A percentile compares a stretch with the other conserved stretches of the same genome.
Evolutionary conservation across 331 rosid genomes (phyloP).

Genomic region (Quercus tomentella): DNA sequence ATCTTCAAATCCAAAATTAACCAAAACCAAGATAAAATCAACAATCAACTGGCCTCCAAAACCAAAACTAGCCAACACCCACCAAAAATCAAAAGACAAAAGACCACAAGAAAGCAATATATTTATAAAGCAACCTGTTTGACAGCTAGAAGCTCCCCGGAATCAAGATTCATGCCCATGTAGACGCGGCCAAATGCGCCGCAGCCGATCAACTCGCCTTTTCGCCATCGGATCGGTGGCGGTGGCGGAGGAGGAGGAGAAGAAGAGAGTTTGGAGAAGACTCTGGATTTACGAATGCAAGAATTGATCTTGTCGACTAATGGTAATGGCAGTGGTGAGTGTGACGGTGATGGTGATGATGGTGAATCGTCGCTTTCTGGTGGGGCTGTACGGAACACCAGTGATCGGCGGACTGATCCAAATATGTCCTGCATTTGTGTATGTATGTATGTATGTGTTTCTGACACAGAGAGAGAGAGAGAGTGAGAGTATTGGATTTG

Average conservation of each 20-base stretch:
- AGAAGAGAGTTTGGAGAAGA: conserved; percentile 64
- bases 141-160: conserved; percentile 98
- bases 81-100: neutral
- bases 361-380: conserved; percentile 56
- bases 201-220: conserved; percentile 97
- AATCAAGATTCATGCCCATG: conserved; percentile 99
- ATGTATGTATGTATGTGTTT: no score
- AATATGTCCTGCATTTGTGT: conserved; percentile 80
- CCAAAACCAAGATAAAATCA: no score
- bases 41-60: neutral
- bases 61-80: neutral
- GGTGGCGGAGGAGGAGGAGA: conserved; percentile 41
- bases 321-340: conserved; percentile 26
- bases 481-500: conserved; percentile 4
- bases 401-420: conserved; percentile 97
- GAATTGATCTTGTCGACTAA: conserved; percentile 75
- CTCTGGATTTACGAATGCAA: conserved; percentile 80
- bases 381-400: conserved; percentile 72
- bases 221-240: conserved; percentile 94
- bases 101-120: neutral
- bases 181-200: conserved; percentile 98
- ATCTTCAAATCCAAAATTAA: no score
- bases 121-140: conserved; percentile 56
- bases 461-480: conserved; percentile 1
- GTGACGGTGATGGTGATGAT: neutral